A percentile compares a stretch with the other conserved stretches of the same genome.
Conservation (phyloP, 441 rosid species). For the Populus tomentosa region DNA sequence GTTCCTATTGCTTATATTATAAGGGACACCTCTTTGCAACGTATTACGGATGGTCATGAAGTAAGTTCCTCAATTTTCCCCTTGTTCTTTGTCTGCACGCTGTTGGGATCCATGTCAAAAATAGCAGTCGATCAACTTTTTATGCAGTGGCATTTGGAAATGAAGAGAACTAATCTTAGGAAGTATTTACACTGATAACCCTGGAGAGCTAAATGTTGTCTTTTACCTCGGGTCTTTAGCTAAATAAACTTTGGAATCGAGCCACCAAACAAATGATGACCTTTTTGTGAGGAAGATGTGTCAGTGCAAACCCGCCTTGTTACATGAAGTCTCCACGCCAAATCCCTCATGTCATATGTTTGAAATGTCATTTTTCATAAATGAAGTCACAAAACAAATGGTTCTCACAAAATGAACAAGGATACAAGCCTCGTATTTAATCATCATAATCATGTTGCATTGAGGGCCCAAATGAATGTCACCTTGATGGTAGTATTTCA, state of each 20-base stretch:
- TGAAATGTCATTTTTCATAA: background rate
- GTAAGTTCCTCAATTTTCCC: constrained; percentile 37
- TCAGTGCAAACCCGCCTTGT: background rate
- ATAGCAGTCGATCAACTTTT: background rate
- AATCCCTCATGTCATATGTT: background rate
- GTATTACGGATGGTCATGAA: constrained; percentile 65
- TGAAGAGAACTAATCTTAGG: background rate
- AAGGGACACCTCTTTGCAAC: constrained; percentile 67
- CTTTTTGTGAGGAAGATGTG: background rate
- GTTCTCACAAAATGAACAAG: background rate
- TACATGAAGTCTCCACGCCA: background rate
- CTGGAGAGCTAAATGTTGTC: background rate
- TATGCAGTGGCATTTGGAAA: background rate
- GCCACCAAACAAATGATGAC: background rate
- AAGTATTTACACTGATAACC: background rate
- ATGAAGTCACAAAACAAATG: background rate
- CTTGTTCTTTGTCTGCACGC: background rate
- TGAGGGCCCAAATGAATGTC: background rate
- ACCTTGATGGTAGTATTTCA: background rate
- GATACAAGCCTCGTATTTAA: background rate
- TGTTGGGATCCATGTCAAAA: background rate
- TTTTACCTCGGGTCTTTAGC: background rate
- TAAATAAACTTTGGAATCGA: background rate
- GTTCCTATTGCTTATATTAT: constrained; percentile 88
- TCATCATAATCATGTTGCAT: background rate